These are phyloP conservation scores for Aureobasidium subglaciale DNA, from an alignment of 2,329 filamentous ascomycete genomes.

Conservation along the genomic window DNA sequence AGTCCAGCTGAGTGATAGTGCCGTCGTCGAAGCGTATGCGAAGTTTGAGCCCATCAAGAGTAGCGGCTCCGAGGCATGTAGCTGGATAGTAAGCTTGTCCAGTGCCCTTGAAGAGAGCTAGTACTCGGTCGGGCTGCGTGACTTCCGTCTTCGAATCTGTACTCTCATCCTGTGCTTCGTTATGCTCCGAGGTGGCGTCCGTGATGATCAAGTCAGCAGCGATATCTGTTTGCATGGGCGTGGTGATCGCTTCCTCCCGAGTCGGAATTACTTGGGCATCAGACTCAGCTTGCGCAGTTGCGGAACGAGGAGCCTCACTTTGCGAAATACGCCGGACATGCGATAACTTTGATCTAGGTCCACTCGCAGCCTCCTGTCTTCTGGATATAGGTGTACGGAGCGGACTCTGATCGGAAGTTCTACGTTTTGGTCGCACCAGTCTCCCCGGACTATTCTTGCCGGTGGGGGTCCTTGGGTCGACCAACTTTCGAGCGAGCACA, in stretches of 20 bases:
- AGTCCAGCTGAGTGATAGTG: conserved; percentile 35
- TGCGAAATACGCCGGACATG: conserved; percentile 2
- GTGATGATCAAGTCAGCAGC: not conserved
- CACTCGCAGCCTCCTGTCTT: conserved; percentile 2
- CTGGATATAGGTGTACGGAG: conserved; percentile 2
- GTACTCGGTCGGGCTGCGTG: conserved; percentile 45
- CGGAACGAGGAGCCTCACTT: not conserved
- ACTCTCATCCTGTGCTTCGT: not conserved
- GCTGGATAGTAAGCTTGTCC: conserved; percentile 51
- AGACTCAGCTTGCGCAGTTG: not conserved
- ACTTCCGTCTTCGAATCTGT: not conserved
- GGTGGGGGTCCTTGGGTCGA: conserved; percentile 1
- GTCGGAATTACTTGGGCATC: too few relatives aligned
- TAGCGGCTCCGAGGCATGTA: conserved; percentile 45
- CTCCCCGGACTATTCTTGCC: conserved; percentile 18
- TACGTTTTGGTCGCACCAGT: conserved; percentile 18
- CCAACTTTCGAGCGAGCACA: not conserved
- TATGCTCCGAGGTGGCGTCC: not conserved
- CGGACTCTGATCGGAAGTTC: not conserved
- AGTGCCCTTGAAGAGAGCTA: conserved; percentile 51
- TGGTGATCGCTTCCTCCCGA: not conserved
- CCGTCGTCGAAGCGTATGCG: conserved; percentile 43
- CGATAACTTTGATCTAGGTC: conserved; percentile 7
- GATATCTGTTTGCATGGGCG: not conserved
- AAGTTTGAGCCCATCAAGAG: conserved; percentile 35